A percentile compares a stretch with the other conserved stretches of the same genome.
phyloP scores from a whole-genome alignment of 148 eudicot genomes.

The Camellia sinensis region DNA sequence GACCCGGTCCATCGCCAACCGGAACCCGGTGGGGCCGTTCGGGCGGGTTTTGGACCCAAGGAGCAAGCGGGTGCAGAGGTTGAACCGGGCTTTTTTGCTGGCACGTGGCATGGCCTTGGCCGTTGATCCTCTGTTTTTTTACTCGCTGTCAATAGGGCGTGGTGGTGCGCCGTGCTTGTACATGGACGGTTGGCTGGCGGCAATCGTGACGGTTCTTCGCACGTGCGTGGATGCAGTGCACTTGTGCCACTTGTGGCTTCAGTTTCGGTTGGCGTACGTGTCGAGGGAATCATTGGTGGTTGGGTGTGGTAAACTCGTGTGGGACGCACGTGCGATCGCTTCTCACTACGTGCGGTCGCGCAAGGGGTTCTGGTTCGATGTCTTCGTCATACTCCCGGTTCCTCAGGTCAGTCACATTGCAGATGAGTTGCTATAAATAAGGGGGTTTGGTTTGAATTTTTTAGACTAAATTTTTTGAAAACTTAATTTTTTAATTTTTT shows the following conservation, averaged over 20 bases:
- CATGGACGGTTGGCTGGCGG: conserved; percentile 70
- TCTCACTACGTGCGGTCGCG: conserved; percentile 60
- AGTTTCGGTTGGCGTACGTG: conserved; percentile 85
- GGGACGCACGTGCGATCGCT: conserved; percentile 83
- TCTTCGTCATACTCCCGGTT: conserved; percentile 82
- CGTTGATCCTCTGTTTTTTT: conserved; percentile 87
- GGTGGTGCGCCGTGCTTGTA: conserved; percentile 71
- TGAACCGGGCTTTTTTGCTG: conserved; percentile 63
- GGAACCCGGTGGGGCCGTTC: conserved; percentile 19
- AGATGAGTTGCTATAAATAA: no score
- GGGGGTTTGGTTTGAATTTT: no score
- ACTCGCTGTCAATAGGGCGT: conserved; percentile 62
- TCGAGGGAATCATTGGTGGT: conserved; percentile 92
- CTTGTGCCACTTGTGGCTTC: conserved; percentile 76
- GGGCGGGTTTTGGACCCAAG: conserved; percentile 70
- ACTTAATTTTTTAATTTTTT: no score
- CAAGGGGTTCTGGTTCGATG: conserved; percentile 89
- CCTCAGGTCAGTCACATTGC: conserved; percentile 62
- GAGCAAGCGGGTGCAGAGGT: conserved; percentile 57
- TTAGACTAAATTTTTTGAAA: no score
- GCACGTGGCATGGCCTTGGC: conserved; percentile 83
- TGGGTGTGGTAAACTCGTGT: conserved; percentile 95
- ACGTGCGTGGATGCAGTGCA: conserved; percentile 75
- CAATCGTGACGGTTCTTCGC: conserved; percentile 46
- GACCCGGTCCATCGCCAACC: neutral